Base-by-base conservation (phyloP, 257 asterid genomes). In the Striga asiatica region DNA sequence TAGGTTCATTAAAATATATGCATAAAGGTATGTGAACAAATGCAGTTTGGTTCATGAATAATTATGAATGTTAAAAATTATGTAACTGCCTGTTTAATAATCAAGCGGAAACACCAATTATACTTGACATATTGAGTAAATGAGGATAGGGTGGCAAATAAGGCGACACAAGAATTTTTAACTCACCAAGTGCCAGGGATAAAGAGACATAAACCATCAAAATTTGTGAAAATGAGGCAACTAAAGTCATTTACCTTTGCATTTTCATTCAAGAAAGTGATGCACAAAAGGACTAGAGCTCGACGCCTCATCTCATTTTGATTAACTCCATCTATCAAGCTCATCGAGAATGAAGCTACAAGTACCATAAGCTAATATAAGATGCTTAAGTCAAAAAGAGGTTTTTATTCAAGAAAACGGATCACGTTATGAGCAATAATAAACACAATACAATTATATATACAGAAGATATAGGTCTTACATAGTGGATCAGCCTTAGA, bases 241-340 rank as follows among this genome's bases (percentile, higher is more conserved):
- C 11, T 54, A 22, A 43, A 50, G n/a, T 12, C 54, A 53, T n/a
- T n/a, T 71, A 89, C 98, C 93, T 82, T 91, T 48, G 94, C 92
- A 45, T 79, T 56, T 67, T 70, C 73, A 11, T 80, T 74, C 58
- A 81, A 71, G 57, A 76, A 75, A 43, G 84, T 71, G 60, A 87
- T 74, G 71, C 98, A 91, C 80, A 91, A 75, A 71, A 91, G 92
- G 62, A 78, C 65, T 39, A 91, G 78, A 72, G 89, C 95, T 70
- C 89, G 81, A 19, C 95, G 92, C 86, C 87, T 81, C 60, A 19
- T 65, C 65, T 91, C 98, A 62, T 81, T 75, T 65, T 62, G 84
- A 74, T 91, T 91, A 57, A 87, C 84, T 64, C 96, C 96, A 69
- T 91, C 85, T 37, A 87, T 81, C 69, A 91, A 72, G 73, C 94